Percentiles rank a stretch among this genome's conserved stretches.
Conservation (phyloP, 2,329 filamentous ascomycete genomes). For the Neophaeococcomyces mojaviensis region DNA sequence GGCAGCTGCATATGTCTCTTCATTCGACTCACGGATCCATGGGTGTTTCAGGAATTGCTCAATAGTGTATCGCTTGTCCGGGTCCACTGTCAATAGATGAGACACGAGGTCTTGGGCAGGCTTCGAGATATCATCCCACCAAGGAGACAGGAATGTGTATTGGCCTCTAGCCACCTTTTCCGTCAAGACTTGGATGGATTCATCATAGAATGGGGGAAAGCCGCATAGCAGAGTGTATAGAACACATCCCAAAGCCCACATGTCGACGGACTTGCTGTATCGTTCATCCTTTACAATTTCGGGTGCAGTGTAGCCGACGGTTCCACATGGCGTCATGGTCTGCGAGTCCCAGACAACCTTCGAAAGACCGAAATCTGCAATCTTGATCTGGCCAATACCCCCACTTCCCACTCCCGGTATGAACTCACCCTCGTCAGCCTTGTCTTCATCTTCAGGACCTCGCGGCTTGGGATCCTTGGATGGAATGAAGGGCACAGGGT, state of each 20-base stretch:
- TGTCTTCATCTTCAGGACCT: slow-evolving; percentile 88
- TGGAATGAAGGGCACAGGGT: slow-evolving; percentile 73
- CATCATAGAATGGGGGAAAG: slow-evolving; percentile 94
- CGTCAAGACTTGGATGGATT: slow-evolving; percentile 92
- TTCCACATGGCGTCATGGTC: slow-evolving; percentile 98
- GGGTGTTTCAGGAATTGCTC: slow-evolving; percentile 88
- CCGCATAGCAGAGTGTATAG: slow-evolving; percentile 94
- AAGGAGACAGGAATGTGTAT: slow-evolving; percentile 94
- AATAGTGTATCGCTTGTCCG: slow-evolving; percentile 90
- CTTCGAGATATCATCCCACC: slow-evolving; percentile 99
- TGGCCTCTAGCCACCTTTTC: slow-evolving; percentile 96
- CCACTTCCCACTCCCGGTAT: slow-evolving; percentile 72
- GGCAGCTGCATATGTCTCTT: slow-evolving; percentile 58
- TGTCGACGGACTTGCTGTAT: slow-evolving; percentile 97
- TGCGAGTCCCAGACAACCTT: slow-evolving; percentile 98
- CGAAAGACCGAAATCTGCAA: slow-evolving; percentile 94
- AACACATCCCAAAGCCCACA: slow-evolving; percentile 97
- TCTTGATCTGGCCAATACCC: slow-evolving; percentile 91
- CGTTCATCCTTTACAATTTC: slow-evolving; percentile 99
- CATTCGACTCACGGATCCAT: slow-evolving; percentile 71
- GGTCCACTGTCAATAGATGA: slow-evolving; percentile 88
- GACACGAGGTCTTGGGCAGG: slow-evolving; percentile 89
- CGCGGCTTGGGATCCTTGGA: slow-evolving; percentile 72
- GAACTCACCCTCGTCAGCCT: slow-evolving; percentile 93
- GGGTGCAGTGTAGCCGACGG: slow-evolving; percentile 97